Conservation (phyloP, 75 land plant species). For the Cunninghamia lanceolata region DNA sequence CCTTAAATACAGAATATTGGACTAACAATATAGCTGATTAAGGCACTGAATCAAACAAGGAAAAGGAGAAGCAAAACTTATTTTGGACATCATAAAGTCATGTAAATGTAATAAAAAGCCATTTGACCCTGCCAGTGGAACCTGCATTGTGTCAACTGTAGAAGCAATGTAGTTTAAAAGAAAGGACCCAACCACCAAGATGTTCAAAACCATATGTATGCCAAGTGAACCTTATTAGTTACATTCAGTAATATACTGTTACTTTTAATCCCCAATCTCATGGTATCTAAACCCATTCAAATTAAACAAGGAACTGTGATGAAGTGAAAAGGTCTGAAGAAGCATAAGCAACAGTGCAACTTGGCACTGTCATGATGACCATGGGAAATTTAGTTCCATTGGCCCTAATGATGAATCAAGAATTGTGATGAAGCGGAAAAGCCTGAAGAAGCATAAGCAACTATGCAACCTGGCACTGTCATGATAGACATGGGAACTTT, state of each 20-base stretch:
- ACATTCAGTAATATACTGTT: background rate
- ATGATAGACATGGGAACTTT: background rate
- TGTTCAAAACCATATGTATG: background rate
- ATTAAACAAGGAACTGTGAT: too few relatives aligned
- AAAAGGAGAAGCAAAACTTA: background rate
- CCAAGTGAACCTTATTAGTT: background rate
- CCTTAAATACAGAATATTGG: background rate
- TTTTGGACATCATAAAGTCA: background rate
- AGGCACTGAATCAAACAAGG: background rate
- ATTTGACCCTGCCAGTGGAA: background rate
- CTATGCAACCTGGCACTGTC: background rate
- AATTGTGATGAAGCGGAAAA: too few relatives aligned
- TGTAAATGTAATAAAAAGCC: background rate
- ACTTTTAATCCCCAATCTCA: background rate
- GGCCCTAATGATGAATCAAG: too few relatives aligned
- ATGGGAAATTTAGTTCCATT: too few relatives aligned
- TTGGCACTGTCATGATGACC: too few relatives aligned
- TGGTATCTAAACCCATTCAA: background rate
- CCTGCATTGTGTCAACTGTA: background rate
- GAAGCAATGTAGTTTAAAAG: background rate
- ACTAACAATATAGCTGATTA: too few relatives aligned
- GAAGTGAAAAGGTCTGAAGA: background rate
- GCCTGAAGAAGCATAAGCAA: too few relatives aligned
- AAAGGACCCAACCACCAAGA: background rate
- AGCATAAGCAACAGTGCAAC: background rate